These are phyloP conservation scores for Trichocladium uniseriatum DNA, from an alignment of 495 filamentous ascomycete genomes.

Conservation along the genomic window DNA sequence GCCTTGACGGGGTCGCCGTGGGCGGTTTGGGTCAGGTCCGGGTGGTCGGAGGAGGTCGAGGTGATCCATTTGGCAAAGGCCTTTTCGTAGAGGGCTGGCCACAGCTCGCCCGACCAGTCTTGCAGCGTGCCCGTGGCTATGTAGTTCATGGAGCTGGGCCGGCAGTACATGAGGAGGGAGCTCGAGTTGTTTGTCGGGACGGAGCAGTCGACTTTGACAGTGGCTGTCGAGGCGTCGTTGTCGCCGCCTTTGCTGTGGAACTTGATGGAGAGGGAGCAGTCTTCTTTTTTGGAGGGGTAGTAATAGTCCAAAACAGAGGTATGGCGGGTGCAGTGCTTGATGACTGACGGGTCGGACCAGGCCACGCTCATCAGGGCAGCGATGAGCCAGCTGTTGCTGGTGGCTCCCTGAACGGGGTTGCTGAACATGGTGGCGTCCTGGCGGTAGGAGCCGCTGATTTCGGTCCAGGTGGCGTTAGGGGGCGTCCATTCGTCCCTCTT, in stretches of 20 bases:
- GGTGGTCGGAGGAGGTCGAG: conserved; percentile 11
- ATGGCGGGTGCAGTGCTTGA: conserved; percentile 17
- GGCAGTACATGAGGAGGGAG: conserved; percentile 29
- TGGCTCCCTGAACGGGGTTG: conserved; percentile 31
- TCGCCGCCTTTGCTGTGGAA: conserved; percentile 33
- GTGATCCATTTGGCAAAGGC: conserved; percentile 33
- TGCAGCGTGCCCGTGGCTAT: background rate
- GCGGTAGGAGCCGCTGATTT: conserved; percentile 14
- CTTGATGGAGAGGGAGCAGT: conserved; percentile 16
- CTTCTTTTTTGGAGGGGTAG: background rate
- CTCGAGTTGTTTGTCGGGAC: conserved; percentile 31
- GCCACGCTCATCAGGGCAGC: conserved; percentile 30
- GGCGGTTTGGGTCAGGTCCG: conserved; percentile 25
- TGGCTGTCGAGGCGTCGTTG: conserved; percentile 28
- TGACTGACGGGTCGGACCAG: conserved; percentile 27
- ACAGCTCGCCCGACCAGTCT: conserved; percentile 23
- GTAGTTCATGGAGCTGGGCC: conserved; percentile 11
- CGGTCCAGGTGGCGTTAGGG: conserved; percentile 25
- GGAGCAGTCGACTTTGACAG: conserved; percentile 29
- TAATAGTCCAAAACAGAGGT: background rate
- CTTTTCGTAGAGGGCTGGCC: conserved; percentile 36
- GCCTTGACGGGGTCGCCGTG: conserved; percentile 32
- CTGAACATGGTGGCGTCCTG: conserved; percentile 23
- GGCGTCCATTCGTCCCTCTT: conserved; percentile 20
- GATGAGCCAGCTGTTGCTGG: conserved; percentile 28